A percentile compares a stretch with the other conserved stretches of the same genome.
phyloP scores from a whole-genome alignment of 352 stramenopile species.

The Pythium periplocum region DNA sequence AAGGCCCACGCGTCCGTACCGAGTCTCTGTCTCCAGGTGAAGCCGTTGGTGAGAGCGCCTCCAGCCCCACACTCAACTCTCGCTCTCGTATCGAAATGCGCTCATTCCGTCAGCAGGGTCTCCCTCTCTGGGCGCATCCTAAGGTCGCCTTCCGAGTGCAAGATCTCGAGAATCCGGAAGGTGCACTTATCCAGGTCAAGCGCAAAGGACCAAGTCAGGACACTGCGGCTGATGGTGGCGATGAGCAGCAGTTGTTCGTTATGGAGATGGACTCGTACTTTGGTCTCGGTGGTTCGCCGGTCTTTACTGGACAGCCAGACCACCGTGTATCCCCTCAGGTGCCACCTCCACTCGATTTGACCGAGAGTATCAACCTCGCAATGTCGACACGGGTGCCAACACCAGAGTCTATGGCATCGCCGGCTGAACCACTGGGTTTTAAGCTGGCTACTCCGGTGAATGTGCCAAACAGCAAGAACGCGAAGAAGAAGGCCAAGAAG shows the following conservation, averaged over 20 bases:
- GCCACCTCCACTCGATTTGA: conserved; percentile 54
- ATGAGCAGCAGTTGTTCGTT: conserved; percentile 75
- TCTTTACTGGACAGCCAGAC: conserved; percentile 52
- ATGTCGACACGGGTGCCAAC: conserved; percentile 59
- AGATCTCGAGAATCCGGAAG: conserved; percentile 40
- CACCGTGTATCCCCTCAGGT: conserved; percentile 31
- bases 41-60: background rate
- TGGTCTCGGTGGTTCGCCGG: conserved; percentile 68
- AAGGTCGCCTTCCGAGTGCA: conserved; percentile 67
- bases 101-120: conserved; percentile 51
- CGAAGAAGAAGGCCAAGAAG: conserved; percentile 13
- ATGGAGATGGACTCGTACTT: conserved; percentile 88
- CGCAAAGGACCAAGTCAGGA: conserved; percentile 54
- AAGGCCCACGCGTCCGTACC: conserved; percentile 10
- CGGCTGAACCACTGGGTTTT: conserved; percentile 5
- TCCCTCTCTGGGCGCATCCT: conserved; percentile 73
- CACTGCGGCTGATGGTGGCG: conserved; percentile 26
- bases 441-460: conserved; percentile 5
- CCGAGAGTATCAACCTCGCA: conserved; percentile 71
- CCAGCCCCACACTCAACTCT: background rate
- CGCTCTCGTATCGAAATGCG: conserved; percentile 48
- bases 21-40: conserved; percentile 11
- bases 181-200: conserved; percentile 65
- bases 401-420: conserved; percentile 14
- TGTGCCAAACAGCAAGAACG: conserved; percentile 8